Conservation (phyloP, 768 basidiomycete species). For the Lactarius indigo region DNA sequence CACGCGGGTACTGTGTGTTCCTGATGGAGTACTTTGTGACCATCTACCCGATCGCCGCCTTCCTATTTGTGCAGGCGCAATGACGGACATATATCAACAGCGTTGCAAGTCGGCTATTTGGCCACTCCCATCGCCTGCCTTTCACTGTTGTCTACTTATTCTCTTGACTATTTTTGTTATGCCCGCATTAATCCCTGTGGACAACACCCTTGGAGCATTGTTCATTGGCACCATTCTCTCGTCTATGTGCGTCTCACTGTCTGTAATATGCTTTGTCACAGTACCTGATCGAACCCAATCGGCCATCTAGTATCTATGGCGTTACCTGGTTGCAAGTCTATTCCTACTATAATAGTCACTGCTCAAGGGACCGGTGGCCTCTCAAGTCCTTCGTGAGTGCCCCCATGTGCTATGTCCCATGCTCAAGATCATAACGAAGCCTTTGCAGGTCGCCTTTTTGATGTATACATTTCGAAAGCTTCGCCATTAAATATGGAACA, state of each 20-base stretch:
- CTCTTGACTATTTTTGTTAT: background rate
- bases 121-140: background rate
- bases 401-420: background rate
- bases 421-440: background rate
- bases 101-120: background rate
- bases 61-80: background rate
- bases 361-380: background rate
- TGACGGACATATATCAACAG: background rate
- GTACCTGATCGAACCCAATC: background rate
- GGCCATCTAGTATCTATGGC: background rate
- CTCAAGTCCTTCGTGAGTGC: background rate
- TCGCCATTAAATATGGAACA: background rate
- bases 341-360: background rate
- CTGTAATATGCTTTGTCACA: background rate
- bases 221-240: background rate
- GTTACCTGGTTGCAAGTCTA: background rate
- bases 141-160: background rate
- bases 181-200: background rate
- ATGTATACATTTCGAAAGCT: background rate
- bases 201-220: background rate
- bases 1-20: background rate
- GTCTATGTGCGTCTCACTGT: background rate
- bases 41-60: background rate
- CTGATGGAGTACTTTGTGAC: background rate
- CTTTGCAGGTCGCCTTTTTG: background rate